Evolutionary conservation across 345 rosid genomes (phyloP).

Genomic region (Populus euphratica): DNA sequence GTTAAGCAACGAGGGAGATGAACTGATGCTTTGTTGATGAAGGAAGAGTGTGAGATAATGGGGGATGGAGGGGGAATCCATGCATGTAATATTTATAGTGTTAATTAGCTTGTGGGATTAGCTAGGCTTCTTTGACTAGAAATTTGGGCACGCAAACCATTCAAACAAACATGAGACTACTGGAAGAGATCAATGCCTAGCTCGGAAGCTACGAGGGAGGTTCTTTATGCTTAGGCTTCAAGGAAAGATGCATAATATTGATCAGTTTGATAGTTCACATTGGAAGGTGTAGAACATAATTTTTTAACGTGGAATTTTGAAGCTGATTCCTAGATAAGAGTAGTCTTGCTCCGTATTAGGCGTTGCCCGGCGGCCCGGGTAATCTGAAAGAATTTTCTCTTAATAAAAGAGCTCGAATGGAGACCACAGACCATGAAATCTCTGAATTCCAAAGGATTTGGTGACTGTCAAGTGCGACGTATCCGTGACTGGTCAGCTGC

Average conservation of each 20-base stretch:
- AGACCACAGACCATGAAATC: background rate
- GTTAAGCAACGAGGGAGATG: background rate
- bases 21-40: background rate
- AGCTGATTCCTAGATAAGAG: background rate
- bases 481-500: background rate
- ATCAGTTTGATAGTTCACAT: slow-evolving; percentile 29
- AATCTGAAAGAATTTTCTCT: background rate
- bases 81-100: background rate
- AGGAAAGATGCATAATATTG: background rate
- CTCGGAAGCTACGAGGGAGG: slow-evolving; percentile 34
- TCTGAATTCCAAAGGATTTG: background rate
- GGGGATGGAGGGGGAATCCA: background rate
- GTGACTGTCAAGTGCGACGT: background rate
- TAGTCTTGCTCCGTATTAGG: background rate
- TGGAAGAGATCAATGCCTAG: background rate
- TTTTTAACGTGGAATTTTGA: background rate
- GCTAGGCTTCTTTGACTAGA: slow-evolving; percentile 16
- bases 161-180: slow-evolving; percentile 4
- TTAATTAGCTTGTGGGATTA: background rate
- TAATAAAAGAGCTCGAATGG: background rate
- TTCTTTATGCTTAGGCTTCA: slow-evolving; percentile 5
- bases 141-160: background rate
- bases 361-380: no score
- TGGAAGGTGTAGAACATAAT: slow-evolving; percentile 7
- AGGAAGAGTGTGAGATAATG: background rate